Conservation (phyloP, 2,329 filamentous ascomycete species). For the Monilinia aucupariae region DNA sequence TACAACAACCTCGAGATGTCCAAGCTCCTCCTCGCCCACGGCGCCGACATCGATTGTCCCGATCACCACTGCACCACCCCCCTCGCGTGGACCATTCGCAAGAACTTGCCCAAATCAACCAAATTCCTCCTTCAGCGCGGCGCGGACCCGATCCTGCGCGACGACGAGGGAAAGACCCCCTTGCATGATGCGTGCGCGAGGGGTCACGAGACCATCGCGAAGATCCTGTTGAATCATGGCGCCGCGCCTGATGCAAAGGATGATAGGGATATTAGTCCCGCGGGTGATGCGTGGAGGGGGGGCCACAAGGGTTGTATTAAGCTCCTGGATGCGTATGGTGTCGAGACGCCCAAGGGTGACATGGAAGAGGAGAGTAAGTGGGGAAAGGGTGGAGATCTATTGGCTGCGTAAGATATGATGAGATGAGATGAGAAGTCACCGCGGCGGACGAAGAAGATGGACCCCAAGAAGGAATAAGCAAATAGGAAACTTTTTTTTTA, state of each 20-base stretch:
- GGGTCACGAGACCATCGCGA: constrained; percentile 9
- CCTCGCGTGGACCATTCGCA: constrained; percentile 14
- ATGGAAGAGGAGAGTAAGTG: constrained; percentile 4
- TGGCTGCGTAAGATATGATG: not conserved
- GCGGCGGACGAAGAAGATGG: not conserved
- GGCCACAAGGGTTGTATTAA: not conserved
- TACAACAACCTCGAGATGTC: constrained; percentile 16
- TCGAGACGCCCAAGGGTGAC: not conserved
- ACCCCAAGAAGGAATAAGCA: not conserved
- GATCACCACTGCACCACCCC: constrained; percentile 14
- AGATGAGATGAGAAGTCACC: too few species aligned
- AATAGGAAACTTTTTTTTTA: not conserved
- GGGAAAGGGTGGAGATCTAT: not conserved
- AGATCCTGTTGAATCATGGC: constrained; percentile 10
- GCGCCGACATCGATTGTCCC: constrained; percentile 12
- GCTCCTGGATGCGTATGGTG: constrained; percentile 9
- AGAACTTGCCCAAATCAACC: constrained; percentile 5
- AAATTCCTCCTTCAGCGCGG: constrained; percentile 23
- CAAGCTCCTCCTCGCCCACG: constrained; percentile 9
- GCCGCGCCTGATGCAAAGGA: constrained; percentile 8
- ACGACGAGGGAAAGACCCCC: constrained; percentile 12
- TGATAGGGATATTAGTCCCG: constrained; percentile 4
- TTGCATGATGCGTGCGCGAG: constrained; percentile 13
- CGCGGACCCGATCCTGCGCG: constrained; percentile 11
- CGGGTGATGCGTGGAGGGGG: not conserved